These are phyloP conservation scores for Lactarius sanguifluus DNA, from an alignment of 768 basidiomycete species.

Conservation along the genomic window DNA sequence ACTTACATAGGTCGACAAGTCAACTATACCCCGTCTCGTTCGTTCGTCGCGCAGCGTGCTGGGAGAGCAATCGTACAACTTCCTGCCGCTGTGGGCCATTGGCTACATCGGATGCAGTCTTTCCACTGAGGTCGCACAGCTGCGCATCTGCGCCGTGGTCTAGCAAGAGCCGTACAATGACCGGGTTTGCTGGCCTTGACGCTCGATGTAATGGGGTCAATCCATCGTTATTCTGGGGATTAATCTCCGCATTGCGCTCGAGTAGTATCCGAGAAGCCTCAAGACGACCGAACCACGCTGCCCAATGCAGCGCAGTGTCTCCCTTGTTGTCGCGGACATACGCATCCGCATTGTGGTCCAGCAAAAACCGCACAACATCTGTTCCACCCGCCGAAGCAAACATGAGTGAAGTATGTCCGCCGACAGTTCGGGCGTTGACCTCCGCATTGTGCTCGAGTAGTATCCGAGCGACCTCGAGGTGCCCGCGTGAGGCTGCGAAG, in stretches of 20 bases:
- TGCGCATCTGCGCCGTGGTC: not conserved
- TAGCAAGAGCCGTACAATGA: not conserved
- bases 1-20: not conserved
- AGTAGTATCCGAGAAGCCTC: not conserved
- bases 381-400: fast-evolving
- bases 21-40: too few species aligned
- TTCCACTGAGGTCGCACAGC: not conserved
- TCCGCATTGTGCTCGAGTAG: not conserved
- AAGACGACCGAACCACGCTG: not conserved
- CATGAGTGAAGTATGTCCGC: not conserved
- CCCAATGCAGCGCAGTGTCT: not conserved
- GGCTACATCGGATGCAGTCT: not conserved
- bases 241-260: not conserved
- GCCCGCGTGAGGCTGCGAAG: not conserved
- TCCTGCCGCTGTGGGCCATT: not conserved
- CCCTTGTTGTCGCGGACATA: fast-evolving
- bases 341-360: not conserved
- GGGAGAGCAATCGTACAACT: not conserved
- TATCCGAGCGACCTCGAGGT: not conserved
- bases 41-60: not conserved
- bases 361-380: not conserved
- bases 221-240: not conserved
- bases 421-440: not conserved
- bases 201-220: not conserved
- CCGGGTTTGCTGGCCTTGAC: fast-evolving